Conservation (phyloP, 2,329 filamentous ascomycete species). For the Aschersonia sp. region DNA sequence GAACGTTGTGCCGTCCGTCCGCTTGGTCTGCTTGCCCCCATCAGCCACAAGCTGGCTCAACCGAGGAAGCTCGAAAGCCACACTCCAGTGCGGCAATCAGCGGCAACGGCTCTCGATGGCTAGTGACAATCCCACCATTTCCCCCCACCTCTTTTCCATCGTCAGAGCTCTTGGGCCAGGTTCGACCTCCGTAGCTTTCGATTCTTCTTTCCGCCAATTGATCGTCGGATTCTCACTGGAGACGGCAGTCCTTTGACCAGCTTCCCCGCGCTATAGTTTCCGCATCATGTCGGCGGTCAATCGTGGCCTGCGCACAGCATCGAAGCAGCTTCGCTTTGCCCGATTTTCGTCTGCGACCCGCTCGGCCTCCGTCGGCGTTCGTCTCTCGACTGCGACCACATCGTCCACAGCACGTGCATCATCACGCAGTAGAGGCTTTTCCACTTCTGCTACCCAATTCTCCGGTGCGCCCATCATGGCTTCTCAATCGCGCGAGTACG, state of each 20-base stretch:
- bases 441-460: slow-evolving; percentile 31
- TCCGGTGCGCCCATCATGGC: slow-evolving; percentile 36
- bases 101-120: too few species aligned
- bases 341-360: slow-evolving; percentile 4
- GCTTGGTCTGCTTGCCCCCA: too few species aligned
- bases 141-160: too few species aligned
- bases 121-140: too few species aligned
- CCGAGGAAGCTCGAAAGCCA: too few species aligned
- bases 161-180: too few species aligned
- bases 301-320: slow-evolving; percentile 38
- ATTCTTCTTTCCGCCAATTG: neutral
- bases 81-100: too few species aligned
- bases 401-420: slow-evolving; percentile 2
- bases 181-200: too few species aligned
- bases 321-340: slow-evolving; percentile 34
- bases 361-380: slow-evolving; percentile 12
- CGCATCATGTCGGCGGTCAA: slow-evolving; percentile 37
- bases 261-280: neutral
- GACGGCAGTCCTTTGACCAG: too few species aligned
- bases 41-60: too few species aligned
- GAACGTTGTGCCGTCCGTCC: too few species aligned
- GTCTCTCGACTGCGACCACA: slow-evolving; percentile 16
- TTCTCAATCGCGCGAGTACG: slow-evolving; percentile 50
- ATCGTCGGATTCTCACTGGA: neutral
- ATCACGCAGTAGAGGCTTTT: slow-evolving; percentile 26